phyloP scores from a whole-genome alignment of 2,329 filamentous ascomycete genomes.

The Hypoxylon sp. region DNA sequence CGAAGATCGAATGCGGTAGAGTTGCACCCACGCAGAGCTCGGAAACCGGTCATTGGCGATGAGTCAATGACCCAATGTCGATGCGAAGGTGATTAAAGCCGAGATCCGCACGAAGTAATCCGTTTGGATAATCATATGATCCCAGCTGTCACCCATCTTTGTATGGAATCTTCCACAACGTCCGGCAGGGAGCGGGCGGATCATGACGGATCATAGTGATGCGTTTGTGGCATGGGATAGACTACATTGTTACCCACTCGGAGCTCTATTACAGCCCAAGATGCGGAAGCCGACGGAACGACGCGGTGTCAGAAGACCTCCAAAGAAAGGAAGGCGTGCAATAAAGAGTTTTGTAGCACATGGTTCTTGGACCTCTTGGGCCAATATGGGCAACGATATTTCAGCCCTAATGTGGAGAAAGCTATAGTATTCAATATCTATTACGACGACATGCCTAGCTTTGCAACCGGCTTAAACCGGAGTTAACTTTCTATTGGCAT shows the following conservation, averaged over 20 bases:
- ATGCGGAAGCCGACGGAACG: constrained; percentile 36
- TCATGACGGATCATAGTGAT: constrained; percentile 43
- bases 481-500: constrained; percentile 16
- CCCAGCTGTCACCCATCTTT: constrained; percentile 24
- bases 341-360: constrained; percentile 32
- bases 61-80: constrained; percentile 35
- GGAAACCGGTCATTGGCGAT: constrained; percentile 38
- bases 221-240: constrained; percentile 43
- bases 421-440: constrained; percentile 27
- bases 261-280: constrained; percentile 32
- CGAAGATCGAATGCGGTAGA: constrained; percentile 38
- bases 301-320: constrained; percentile 34
- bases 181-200: constrained; percentile 35
- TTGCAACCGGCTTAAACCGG: constrained; percentile 22
- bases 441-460: constrained; percentile 34
- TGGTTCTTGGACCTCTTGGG: constrained; percentile 14
- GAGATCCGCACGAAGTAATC: constrained; percentile 43
- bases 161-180: constrained; percentile 43
- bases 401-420: constrained; percentile 44
- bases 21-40: constrained; percentile 34
- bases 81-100: constrained; percentile 36
- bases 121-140: constrained; percentile 41
- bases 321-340: constrained; percentile 25
- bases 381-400: constrained; percentile 39
- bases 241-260: constrained; percentile 36